Conservation (phyloP, 768 basidiomycete genomes). For the Lactifluus rugatus region DNA sequence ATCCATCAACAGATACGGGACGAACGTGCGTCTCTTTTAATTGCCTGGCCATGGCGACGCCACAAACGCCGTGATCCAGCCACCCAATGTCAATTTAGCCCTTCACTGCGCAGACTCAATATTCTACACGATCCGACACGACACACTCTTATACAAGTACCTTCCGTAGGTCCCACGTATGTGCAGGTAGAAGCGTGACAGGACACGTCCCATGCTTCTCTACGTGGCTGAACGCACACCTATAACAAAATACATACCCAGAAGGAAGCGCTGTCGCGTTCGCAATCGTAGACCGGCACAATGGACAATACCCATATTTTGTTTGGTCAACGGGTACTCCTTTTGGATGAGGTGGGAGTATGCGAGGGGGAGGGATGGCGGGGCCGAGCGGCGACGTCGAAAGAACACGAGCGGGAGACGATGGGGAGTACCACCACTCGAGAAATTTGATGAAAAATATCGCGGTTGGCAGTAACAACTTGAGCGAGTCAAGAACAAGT, state of each 20-base stretch:
- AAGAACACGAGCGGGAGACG: constrained; percentile 72
- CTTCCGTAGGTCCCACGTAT: constrained; percentile 78
- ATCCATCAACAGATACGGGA: constrained; percentile 18
- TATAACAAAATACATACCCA: constrained; percentile 92
- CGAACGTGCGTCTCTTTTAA: constrained; percentile 44
- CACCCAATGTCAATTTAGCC: not conserved
- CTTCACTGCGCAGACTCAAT: not conserved
- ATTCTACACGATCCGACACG: not conserved
- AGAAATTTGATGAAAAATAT: constrained; percentile 96
- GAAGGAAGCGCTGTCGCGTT: constrained; percentile 88
- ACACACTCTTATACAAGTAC: constrained; percentile 52
- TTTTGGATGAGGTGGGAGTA: constrained; percentile 64
- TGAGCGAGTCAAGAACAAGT: constrained; percentile 65
- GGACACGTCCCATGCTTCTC: constrained; percentile 75
- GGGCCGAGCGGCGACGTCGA: constrained; percentile 54
- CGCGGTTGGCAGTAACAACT: constrained; percentile 70
- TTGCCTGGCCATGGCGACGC: constrained; percentile 3
- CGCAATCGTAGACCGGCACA: constrained; percentile 61
- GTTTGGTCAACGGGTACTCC: constrained; percentile 54
- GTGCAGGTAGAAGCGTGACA: constrained; percentile 69
- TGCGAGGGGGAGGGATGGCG: constrained; percentile 64
- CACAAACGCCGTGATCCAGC: constrained; percentile 6
- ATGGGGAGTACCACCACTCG: constrained; percentile 99
- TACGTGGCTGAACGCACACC: constrained; percentile 79
- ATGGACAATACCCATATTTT: constrained; percentile 74